A percentile compares a stretch with the other conserved stretches of the same genome.
phyloP scores from a whole-genome alignment of 306 rosid species.

The Purshia tridentata region DNA sequence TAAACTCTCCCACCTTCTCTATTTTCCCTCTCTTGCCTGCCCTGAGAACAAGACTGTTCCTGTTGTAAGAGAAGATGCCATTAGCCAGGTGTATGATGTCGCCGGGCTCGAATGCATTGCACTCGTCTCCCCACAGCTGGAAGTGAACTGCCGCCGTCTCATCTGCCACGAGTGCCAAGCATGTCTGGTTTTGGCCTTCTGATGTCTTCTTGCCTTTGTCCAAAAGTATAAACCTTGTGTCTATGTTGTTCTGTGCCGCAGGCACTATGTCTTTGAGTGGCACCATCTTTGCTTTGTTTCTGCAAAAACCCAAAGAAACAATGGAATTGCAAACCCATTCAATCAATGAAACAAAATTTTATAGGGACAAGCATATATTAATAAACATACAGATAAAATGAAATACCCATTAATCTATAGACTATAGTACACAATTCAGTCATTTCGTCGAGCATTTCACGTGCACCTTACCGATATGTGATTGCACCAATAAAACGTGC shows the following conservation, averaged over 20 bases:
- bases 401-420: not conserved
- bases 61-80: constrained; percentile 64
- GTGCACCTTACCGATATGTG: not conserved
- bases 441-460: constrained; percentile 21
- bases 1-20: constrained; percentile 67
- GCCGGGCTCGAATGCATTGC: constrained; percentile 50
- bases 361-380: not conserved
- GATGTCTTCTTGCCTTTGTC: constrained; percentile 52
- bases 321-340: not conserved
- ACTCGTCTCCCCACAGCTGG: constrained; percentile 84
- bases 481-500: too few relatives aligned
- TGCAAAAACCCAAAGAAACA: not conserved
- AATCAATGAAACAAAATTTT: not conserved
- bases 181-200: constrained; percentile 56
- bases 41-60: constrained; percentile 51
- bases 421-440: not conserved
- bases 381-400: not conserved
- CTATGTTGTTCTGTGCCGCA: constrained; percentile 82
- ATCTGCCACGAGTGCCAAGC: constrained; percentile 63
- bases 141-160: constrained; percentile 74
- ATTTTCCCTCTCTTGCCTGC: constrained; percentile 79
- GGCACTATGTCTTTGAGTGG: constrained; percentile 63
- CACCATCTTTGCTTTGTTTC: constrained; percentile 33
- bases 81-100: constrained; percentile 41
- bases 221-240: constrained; percentile 60